Percentiles rank a stretch among this genome's conserved stretches.
These are phyloP conservation scores for Tilletia horrida DNA, from an alignment of 1,284 basidiomycete genomes.

Conservation along the genomic window DNA sequence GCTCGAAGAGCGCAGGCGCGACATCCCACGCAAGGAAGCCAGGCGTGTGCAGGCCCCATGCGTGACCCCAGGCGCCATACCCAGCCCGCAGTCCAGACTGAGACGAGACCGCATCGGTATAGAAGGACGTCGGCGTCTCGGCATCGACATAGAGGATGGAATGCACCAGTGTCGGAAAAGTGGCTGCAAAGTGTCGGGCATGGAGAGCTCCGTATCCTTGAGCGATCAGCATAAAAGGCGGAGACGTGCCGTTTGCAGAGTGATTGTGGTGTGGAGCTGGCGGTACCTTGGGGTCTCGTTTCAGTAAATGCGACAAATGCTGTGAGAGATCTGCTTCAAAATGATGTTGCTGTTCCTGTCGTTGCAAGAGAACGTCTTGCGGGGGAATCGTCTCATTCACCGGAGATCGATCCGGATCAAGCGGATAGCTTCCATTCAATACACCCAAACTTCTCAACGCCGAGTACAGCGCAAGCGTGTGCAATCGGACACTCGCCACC, in stretches of 20 bases:
- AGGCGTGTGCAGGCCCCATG: slow-evolving; percentile 18
- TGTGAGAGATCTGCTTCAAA: too few species aligned
- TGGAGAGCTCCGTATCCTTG: slow-evolving; percentile 39
- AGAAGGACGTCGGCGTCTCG: slow-evolving; percentile 37
- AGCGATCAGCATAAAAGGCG: slow-evolving; percentile 38
- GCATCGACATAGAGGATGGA: slow-evolving; percentile 40
- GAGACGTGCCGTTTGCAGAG: slow-evolving; percentile 3
- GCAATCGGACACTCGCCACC: slow-evolving; percentile 5
- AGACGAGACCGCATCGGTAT: slow-evolving; percentile 27
- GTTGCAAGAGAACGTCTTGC: slow-evolving; percentile 24
- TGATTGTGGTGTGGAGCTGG: slow-evolving; percentile 3
- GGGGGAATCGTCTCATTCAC: slow-evolving; percentile 26
- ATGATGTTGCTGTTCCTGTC: too few species aligned
- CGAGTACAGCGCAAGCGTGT: slow-evolving; percentile 13
- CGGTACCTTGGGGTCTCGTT: background rate
- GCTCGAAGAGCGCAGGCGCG: slow-evolving; percentile 33
- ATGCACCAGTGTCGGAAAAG: slow-evolving; percentile 38
- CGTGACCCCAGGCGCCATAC: slow-evolving; percentile 29
- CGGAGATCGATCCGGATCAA: slow-evolving; percentile 4
- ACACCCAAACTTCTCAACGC: background rate
- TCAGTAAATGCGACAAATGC: too few species aligned
- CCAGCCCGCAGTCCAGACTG: slow-evolving; percentile 36
- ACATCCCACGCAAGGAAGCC: slow-evolving; percentile 35
- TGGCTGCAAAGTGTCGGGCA: slow-evolving; percentile 37
- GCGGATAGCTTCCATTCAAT: background rate